phyloP scores from a whole-genome alignment of 2,329 filamentous ascomycete species.

The Exserohilum rostratum region DNA sequence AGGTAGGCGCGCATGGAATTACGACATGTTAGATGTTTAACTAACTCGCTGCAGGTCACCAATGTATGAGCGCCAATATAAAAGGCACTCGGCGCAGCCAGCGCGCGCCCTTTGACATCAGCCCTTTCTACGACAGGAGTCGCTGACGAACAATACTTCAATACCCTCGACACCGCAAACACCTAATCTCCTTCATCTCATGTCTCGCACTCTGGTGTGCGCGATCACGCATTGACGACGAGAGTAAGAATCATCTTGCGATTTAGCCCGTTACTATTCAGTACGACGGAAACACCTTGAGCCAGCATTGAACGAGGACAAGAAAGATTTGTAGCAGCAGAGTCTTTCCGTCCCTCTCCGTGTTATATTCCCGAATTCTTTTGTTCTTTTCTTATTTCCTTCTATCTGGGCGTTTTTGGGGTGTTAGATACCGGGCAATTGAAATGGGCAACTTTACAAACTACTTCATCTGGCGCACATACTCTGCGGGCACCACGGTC shows the following conservation, averaged over 20 bases:
- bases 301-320: conserved; percentile 13
- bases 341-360: conserved; percentile 4
- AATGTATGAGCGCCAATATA: conserved; percentile 36
- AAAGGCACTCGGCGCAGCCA: conserved; percentile 8
- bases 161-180: conserved; percentile 15
- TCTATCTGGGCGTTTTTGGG: conserved; percentile 12
- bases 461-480: conserved; percentile 14
- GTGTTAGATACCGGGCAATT: conserved; percentile 28
- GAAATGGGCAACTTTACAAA: conserved; percentile 20
- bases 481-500: conserved; percentile 17
- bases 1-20: conserved; percentile 62
- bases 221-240: conserved; percentile 40
- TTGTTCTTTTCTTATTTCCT: conserved; percentile 5
- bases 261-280: conserved; percentile 30
- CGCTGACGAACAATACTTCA: conserved; percentile 17
- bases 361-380: conserved; percentile 13
- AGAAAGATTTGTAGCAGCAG: conserved; percentile 7
- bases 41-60: conserved; percentile 41
- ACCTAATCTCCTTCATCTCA: conserved; percentile 27
- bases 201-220: conserved; percentile 33
- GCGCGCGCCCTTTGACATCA: conserved; percentile 12
- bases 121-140: conserved; percentile 7
- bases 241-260: conserved; percentile 37
- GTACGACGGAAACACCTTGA: conserved; percentile 17
- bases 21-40: background rate